Conservation (phyloP, 2,329 filamentous ascomycete genomes). For the Alternaria infectoria region DNA sequence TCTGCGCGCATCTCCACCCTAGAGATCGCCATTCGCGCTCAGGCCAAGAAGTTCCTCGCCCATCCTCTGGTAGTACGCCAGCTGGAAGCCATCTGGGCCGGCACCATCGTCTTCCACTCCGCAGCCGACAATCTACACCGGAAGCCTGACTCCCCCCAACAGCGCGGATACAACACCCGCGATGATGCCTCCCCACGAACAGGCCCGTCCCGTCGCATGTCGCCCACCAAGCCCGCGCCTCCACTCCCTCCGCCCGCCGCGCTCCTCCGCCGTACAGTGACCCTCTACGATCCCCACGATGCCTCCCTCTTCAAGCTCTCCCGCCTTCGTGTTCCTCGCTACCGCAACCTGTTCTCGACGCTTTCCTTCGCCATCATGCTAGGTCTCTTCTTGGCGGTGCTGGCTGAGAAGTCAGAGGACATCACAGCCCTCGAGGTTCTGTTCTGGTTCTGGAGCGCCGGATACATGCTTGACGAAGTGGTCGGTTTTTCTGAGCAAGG, state of each 20-base stretch:
- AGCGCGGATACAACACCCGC: conserved; percentile 26
- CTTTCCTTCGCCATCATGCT: conserved; percentile 85
- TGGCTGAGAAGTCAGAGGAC: conserved; percentile 74
- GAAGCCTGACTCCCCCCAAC: conserved; percentile 49
- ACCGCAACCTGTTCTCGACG: conserved; percentile 88
- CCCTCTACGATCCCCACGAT: conserved; percentile 86
- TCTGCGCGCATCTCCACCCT: conserved; percentile 85
- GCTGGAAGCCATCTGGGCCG: conserved; percentile 96
- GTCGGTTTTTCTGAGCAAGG: conserved; percentile 97
- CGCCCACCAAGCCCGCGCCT: conserved; percentile 31
- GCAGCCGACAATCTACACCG: conserved; percentile 85
- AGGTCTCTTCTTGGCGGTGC: conserved; percentile 82
- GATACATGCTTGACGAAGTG: conserved; percentile 95
- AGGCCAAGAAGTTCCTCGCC: conserved; percentile 89
- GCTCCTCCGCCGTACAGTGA: conserved; percentile 73
- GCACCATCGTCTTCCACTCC: conserved; percentile 92
- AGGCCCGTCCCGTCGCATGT: conserved; percentile 38
- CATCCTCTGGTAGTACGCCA: conserved; percentile 93
- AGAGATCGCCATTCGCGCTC: conserved; percentile 90
- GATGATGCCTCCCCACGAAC: conserved; percentile 36
- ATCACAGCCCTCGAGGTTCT: conserved; percentile 86
- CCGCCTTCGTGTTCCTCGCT: conserved; percentile 85
- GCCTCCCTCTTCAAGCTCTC: conserved; percentile 92
- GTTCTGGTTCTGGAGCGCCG: conserved; percentile 98
- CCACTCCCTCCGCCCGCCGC: conserved; percentile 38